Percentiles rank a stretch among this genome's conserved stretches.
Evolutionary conservation across 2,329 filamentous ascomycete species (phyloP).

Genomic region (Orbilia oligospora): DNA sequence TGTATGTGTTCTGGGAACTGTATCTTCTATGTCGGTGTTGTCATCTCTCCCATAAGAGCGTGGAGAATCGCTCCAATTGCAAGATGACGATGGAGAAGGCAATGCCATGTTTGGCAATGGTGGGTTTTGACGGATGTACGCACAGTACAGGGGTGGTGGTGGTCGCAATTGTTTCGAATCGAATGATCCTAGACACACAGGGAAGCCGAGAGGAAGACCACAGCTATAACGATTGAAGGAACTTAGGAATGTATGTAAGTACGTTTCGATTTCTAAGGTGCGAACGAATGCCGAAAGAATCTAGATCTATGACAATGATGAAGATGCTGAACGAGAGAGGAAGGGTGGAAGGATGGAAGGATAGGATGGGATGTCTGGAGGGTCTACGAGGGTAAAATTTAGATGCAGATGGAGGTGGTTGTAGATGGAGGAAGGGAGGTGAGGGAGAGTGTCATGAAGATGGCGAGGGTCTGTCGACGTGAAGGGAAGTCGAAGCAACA

Average conservation of each 20-base stretch:
- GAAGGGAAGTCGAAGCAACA: too few relatives aligned
- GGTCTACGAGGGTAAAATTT: background rate
- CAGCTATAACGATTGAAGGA: too few relatives aligned
- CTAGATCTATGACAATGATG: background rate
- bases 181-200: too few relatives aligned
- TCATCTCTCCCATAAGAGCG: background rate
- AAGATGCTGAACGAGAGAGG: background rate
- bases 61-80: background rate
- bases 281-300: background rate
- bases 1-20: background rate
- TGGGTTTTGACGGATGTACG: background rate
- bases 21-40: background rate
- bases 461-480: too few relatives aligned
- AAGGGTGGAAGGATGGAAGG: background rate
- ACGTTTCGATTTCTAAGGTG: background rate
- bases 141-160: constrained; percentile 2
- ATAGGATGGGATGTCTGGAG: background rate
- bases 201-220: too few relatives aligned
- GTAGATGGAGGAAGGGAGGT: too few relatives aligned
- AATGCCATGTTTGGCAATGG: constrained; percentile 1
- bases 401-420: background rate
- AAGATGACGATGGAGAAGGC: background rate
- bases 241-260: too few relatives aligned
- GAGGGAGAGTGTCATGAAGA: too few relatives aligned
- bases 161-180: background rate